Evolutionary conservation across 306 rosid species (phyloP).

Genomic region (Cucumis melo): DNA sequence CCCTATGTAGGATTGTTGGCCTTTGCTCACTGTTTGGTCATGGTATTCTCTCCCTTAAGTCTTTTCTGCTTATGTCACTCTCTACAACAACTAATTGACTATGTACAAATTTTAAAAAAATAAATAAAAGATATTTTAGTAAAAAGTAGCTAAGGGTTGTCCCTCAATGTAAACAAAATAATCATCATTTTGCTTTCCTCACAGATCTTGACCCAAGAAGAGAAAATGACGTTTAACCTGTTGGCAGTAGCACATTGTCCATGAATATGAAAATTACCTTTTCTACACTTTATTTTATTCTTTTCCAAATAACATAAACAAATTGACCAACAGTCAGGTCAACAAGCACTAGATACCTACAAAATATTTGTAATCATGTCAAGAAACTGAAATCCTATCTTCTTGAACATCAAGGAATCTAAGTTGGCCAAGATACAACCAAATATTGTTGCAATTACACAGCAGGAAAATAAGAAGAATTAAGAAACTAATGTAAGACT

Average conservation of each 20-base stretch:
- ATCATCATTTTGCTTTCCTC: background rate
- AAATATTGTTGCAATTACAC: background rate
- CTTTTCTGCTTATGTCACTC: background rate
- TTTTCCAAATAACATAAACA: constrained; percentile 36
- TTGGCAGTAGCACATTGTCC: constrained; percentile 34
- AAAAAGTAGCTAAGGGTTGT: too few relatives aligned
- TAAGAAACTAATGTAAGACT: background rate
- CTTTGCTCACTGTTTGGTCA: background rate
- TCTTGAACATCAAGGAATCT: background rate
- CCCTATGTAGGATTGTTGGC: background rate
- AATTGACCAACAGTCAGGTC: constrained; percentile 37
- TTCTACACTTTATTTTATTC: constrained; percentile 36
- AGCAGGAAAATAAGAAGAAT: background rate
- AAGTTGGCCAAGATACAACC: background rate
- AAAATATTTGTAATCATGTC: background rate
- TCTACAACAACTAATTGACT: background rate
- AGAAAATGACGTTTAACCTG: constrained; percentile 15
- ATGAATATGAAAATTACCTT: constrained; percentile 35
- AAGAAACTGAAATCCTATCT: background rate
- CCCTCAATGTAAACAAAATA: too few relatives aligned
- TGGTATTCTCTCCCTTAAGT: background rate
- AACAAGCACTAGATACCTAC: constrained; percentile 34
- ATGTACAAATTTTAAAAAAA: background rate
- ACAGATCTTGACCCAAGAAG: background rate
- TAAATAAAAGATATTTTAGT: too few relatives aligned